Evolutionary conservation across 345 rosid species (phyloP).

Genomic region (Punica granatum): DNA sequence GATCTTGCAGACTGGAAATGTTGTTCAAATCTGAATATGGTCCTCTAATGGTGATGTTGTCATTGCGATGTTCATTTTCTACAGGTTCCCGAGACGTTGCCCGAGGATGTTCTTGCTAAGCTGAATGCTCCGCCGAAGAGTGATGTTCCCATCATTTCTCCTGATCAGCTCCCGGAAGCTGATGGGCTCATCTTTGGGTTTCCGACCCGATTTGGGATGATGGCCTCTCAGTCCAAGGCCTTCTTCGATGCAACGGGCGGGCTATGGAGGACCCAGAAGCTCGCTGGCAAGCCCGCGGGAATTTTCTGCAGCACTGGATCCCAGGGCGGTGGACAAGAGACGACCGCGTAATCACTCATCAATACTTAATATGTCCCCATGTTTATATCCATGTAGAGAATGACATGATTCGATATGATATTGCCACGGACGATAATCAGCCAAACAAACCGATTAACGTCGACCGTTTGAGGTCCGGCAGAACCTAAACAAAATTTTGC

Average conservation of each 20-base stretch:
- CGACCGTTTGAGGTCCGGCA: no score
- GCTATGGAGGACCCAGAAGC: conserved; percentile 53
- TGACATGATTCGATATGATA: no score
- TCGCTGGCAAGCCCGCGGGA: conserved; percentile 75
- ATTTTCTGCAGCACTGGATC: conserved; percentile 68
- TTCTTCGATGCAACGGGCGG: conserved; percentile 68
- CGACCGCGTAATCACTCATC: conserved; percentile 41
- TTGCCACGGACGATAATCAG: no score
- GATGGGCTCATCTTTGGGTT: conserved; percentile 61
- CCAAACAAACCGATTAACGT: no score
- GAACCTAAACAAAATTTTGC: no score
- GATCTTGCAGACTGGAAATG: no score
- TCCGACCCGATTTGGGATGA: conserved; percentile 76
- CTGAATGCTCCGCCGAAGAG: conserved; percentile 63
- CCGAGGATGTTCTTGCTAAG: conserved; percentile 57
- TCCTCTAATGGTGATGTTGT: not conserved
- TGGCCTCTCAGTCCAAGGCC: conserved; percentile 72
- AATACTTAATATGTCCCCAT: no score
- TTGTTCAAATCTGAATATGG: not conserved
- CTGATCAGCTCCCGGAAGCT: conserved; percentile 50
- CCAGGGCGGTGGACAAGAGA: conserved; percentile 82
- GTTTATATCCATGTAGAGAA: no score
- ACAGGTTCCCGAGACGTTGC: conserved; percentile 59
- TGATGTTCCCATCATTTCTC: conserved; percentile 45
- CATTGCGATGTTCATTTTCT: not conserved